Base-by-base conservation (phyloP, 768 basidiomycete species). In the Suillus plorans region DNA sequence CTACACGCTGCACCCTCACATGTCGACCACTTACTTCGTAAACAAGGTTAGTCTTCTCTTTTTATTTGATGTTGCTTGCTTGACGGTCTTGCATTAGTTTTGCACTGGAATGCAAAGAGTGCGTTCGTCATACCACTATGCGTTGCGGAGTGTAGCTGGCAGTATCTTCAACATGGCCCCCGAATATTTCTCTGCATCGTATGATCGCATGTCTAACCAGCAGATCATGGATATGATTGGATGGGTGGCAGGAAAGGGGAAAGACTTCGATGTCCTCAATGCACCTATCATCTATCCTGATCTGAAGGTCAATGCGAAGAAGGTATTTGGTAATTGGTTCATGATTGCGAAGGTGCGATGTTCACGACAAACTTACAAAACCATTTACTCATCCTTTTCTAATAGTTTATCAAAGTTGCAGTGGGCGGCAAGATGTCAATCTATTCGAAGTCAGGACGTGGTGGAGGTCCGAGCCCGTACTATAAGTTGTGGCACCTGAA, bases 381-480 rank as follows among this genome's bases (percentile, higher is more conserved):
- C 14, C 9, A n/a, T 41, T 50, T 31, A 39, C 60, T 50, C 36
- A 61, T 47, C 12, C 34, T 36, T 1, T 37, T 49, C 34, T 34
- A 31, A 60, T 13, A 64, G 60, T 49, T 64, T n/a, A 28, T 64
- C 42, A 64, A 61, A 28, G 63, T 50, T 14, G 49, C 39, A 25
- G 16, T 64, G 8, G 36, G 22, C 13, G 37, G 60, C 18, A 61
- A 61, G 37, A 64, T 39, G 36, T 62, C 63, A 16, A 50, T 64
- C n/a, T 36, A 39, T 37, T 44, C 14, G 5, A 41, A 47, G 39
- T 16, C 44, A 59, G 45, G 63, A 50, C 12, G 3, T 39, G 16
- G 28, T 7, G 16, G 42, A 37, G 36, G 36, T 39, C n/a, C 16
- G 5, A 58, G 22, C 16, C 42, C 47, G 14, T 49, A 37, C 13